Evolutionary conservation across 306 rosid species (phyloP).

Genomic region (Nissolia schottii): DNA sequence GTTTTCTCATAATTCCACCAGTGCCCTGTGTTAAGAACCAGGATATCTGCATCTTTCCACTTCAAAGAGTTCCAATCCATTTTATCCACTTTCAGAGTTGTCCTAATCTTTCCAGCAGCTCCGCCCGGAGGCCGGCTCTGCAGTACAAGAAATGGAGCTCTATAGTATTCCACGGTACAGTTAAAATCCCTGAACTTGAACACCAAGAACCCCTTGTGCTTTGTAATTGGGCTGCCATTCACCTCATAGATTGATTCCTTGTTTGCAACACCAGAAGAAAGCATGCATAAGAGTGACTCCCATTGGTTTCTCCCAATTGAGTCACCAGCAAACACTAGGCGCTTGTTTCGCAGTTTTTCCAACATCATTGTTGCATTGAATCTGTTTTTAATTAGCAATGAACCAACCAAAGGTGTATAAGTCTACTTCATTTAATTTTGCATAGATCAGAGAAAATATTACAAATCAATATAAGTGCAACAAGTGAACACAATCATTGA

Average conservation of each 20-base stretch:
- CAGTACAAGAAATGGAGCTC: slow-evolving; percentile 79
- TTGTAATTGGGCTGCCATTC: slow-evolving; percentile 65
- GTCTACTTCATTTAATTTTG: background rate
- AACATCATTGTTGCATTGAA: slow-evolving; percentile 70
- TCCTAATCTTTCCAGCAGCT: slow-evolving; percentile 39
- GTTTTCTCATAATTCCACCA: slow-evolving; percentile 97
- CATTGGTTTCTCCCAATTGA: slow-evolving; percentile 93
- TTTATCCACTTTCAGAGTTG: slow-evolving; percentile 63
- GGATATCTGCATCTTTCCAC: slow-evolving; percentile 79
- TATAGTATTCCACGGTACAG: slow-evolving; percentile 76
- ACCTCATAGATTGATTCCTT: slow-evolving; percentile 79
- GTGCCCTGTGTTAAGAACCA: slow-evolving; percentile 87
- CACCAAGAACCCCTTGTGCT: slow-evolving; percentile 89
- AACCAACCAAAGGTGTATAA: background rate
- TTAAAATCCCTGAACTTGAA: slow-evolving; percentile 69
- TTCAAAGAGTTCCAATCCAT: slow-evolving; percentile 80
- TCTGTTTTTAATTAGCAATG: slow-evolving; percentile 35
- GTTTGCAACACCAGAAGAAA: slow-evolving; percentile 58
- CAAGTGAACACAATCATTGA: slow-evolving; percentile 1
- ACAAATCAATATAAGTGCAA: background rate
- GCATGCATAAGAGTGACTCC: slow-evolving; percentile 90
- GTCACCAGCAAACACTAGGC: slow-evolving; percentile 78
- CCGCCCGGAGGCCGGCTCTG: slow-evolving; percentile 77
- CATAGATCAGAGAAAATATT: slow-evolving; percentile 21
- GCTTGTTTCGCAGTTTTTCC: slow-evolving; percentile 62